Conservation (phyloP, 352 stramenopile genomes). For the Hyaloperonospora arabidopsidis region DNA sequence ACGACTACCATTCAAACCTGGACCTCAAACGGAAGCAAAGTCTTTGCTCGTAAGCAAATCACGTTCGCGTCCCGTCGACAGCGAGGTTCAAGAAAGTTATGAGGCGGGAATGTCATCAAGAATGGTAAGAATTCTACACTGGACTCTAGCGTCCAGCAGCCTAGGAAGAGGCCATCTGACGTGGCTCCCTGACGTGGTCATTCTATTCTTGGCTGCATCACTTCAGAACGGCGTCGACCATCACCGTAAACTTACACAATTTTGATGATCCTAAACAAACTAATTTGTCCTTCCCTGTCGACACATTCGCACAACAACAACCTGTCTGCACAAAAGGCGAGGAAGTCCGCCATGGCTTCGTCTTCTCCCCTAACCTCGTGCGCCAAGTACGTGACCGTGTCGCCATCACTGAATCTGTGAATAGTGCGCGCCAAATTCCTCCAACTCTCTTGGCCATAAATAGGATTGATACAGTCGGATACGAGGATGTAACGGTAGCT, state of each 20-base stretch:
- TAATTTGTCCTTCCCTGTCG: conserved; percentile 31
- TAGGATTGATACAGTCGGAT: conserved; percentile 83
- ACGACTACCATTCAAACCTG: too few relatives aligned
- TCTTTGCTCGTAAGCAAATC: not conserved
- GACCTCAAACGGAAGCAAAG: too few relatives aligned
- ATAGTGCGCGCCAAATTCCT: conserved; percentile 67
- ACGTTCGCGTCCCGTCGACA: not conserved
- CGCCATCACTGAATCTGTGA: conserved; percentile 34
- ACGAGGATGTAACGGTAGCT: conserved; percentile 62
- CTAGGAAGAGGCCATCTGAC: too few relatives aligned
- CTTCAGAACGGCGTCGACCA: too few relatives aligned
- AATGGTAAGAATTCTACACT: too few relatives aligned
- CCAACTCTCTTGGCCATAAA: conserved; percentile 78
- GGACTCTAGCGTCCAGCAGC: too few relatives aligned
- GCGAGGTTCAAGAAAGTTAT: not conserved
- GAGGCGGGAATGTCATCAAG: conserved; percentile 1
- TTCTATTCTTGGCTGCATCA: too few relatives aligned
- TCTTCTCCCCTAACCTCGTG: conserved; percentile 70
- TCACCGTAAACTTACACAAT: conserved; percentile 19
- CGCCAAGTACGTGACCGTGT: conserved; percentile 60
- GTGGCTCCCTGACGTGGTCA: too few relatives aligned
- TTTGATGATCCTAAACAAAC: conserved; percentile 49
- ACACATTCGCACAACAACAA: conserved; percentile 40
- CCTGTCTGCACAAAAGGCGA: conserved; percentile 35
- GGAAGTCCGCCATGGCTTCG: conserved; percentile 64